A percentile compares a stretch with the other conserved stretches of the same genome.
phyloP scores from a whole-genome alignment of 768 basidiomycete genomes.

The Stropharia rugosoannulata region DNA sequence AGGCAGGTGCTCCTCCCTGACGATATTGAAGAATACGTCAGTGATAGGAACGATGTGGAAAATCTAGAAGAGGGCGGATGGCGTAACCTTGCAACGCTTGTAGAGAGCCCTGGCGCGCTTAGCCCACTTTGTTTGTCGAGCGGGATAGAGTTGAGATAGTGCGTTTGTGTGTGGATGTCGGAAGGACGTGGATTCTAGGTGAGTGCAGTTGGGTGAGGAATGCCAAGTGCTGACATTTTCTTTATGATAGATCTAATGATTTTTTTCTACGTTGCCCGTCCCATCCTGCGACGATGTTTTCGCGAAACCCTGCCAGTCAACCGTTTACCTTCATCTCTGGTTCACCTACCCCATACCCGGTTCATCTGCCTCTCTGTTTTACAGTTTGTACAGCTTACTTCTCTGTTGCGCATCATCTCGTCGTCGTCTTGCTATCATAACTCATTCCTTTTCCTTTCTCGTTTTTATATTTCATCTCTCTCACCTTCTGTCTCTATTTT shows the following conservation, averaged over 20 bases:
- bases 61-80: conserved; percentile 1
- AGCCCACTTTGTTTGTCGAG: conserved; percentile 14
- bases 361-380: too few species aligned
- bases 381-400: background rate
- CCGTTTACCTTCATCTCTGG: too few species aligned
- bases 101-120: conserved; percentile 15
- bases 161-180: background rate
- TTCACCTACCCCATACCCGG: too few species aligned
- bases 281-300: too few species aligned
- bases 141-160: background rate
- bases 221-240: too few species aligned
- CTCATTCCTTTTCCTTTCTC: background rate
- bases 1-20: conserved; percentile 18
- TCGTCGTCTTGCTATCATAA: background rate
- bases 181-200: background rate
- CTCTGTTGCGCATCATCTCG: background rate
- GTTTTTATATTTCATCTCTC: background rate
- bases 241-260: too few species aligned
- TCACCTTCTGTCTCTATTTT: background rate
- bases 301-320: too few species aligned
- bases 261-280: too few species aligned
- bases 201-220: too few species aligned
- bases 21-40: too few species aligned
- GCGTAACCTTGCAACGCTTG: conserved; percentile 1
- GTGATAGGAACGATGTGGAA: conserved; percentile 4